Evolutionary conservation across 2,329 filamentous ascomycete genomes (phyloP), one percentile per base, ranked within the genome.

Genomic region (Colletotrichum melonis): DNA sequence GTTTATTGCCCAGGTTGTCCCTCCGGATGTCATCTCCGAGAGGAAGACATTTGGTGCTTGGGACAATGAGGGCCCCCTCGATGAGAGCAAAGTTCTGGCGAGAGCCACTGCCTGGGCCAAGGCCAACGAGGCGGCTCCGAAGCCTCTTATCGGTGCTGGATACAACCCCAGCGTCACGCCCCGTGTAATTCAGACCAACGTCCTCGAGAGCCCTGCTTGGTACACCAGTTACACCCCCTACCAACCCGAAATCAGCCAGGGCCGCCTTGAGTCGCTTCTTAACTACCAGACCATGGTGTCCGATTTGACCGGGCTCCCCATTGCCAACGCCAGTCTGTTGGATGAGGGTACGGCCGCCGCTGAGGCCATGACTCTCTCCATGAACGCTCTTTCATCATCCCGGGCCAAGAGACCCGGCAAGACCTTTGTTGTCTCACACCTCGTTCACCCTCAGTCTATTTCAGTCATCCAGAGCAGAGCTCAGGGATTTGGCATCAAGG

Each of bases 221-320:
- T 98, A 98, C 83, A 98, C 96, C 54, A 98, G 95, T 85, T 98
- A 98, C 83, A 98, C 96, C 0, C 96, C 96, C 19, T 98, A 98
- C 84, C 96, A 98, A 85, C 93, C 96, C 2, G 96, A 98, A 85
- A 98, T 98, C 86, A 98, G 95, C 82, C 96, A 98, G 85, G 96
- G 96, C 46, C 92, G 96, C 68, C 85, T 98, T 75, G 95, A 98
- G 87, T 97, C 95, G 6, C 86, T 98, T 67, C 87, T 98, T 75
- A 98, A 98, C 87, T 98, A 95, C 86, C 96, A 98, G 87, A 98
- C 96, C 22, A 88, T 98, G 86, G 93, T 97, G 9, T 92, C 92
- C 2, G 96, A 98, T 80, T 86, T 98, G 76, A 98, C 96, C 0
- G 95, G 91, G 1, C 88, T 98, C 35, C 91, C 94, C 26, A 95